These are phyloP conservation scores for Gynochthodes officinalis DNA, from an alignment of 257 asterid species.

Conservation along the genomic window DNA sequence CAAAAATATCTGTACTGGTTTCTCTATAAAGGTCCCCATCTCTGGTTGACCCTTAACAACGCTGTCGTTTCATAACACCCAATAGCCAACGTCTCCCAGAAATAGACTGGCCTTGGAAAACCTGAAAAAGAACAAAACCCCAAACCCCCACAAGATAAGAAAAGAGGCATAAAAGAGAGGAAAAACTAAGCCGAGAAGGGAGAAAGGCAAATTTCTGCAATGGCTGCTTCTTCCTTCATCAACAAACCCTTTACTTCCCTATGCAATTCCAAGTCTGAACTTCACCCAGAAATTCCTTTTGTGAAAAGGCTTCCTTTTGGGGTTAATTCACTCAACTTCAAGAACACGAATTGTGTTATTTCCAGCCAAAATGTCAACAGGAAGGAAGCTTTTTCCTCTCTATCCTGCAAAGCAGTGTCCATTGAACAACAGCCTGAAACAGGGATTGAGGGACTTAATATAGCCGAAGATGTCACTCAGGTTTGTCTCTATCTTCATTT, in stretches of 20 bases:
- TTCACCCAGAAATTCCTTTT: conserved; percentile 28
- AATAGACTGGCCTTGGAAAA: not conserved
- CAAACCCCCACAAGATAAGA: conserved; percentile 1
- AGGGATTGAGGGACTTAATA: conserved; percentile 82
- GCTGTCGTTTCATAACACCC: conserved; percentile 14
- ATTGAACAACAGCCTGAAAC: conserved; percentile 43
- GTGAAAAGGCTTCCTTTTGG: conserved; percentile 29
- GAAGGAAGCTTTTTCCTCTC: conserved; percentile 19
- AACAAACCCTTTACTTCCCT: conserved; percentile 47
- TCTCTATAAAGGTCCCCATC: not conserved
- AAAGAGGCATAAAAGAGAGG: not conserved
- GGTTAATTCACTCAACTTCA: conserved; percentile 11
- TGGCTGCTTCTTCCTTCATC: conserved; percentile 49
- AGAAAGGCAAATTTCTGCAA: not conserved
- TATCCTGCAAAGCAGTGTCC: conserved; percentile 65
- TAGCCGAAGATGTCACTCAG: conserved; percentile 96
- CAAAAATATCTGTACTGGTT: not conserved
- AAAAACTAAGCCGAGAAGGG: not conserved
- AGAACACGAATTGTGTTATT: conserved; percentile 9
- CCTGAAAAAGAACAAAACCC: not conserved
- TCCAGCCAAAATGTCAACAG: conserved; percentile 18
- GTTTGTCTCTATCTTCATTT: conserved; percentile 22
- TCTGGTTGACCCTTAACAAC: not conserved
- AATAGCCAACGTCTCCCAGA: not conserved
- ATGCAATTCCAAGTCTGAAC: conserved; percentile 30